Base-by-base conservation (phyloP, 2,329 filamentous ascomycete species). In the Curvularia lunata region DNA sequence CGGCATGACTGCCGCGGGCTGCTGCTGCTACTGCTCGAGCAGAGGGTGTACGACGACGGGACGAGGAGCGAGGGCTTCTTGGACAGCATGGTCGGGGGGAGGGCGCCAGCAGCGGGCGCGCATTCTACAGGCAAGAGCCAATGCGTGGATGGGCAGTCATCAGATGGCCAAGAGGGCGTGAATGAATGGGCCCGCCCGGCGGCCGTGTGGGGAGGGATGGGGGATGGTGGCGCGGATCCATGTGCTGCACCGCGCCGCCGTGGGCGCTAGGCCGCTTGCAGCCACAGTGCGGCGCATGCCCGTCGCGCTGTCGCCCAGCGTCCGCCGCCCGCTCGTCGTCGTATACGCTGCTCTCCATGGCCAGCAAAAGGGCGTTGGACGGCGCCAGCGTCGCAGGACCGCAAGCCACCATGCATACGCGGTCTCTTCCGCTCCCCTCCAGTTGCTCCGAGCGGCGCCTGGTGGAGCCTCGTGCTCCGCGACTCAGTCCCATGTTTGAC, bases 1-100 rank as follows among this genome's bases (percentile, higher is more conserved):
- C 68, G 74, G 72, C 75, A 80, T 81, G 79, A 81, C 77, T 43
- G 37, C 3, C 3, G 32, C 43, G 28, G 50, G 46, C 70, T 53
- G 9, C 19, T 32, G 23, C 23, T 40, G 25, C 18, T 40, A n/a
- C 18, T 21, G 43, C 64, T 55, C 21, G 65, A 52, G 63, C 46
- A 64, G 27, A 68, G 60, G 8, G 69, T 59, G 63, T 64, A 70
- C 25, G 56, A 67, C 27, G 56, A 67, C 27, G 53, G 57, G n/a
- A 69, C 34, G 25, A 67, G 45, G 6, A 64, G 21, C 37, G 55
- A 52, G 18, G 59, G 56, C 40, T 69, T 67, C 61, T 71, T 79
- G 63, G 71, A 67, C 61, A 79, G 70, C 77, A 80, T 80, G 40
- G 65, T 67, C 58, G 62, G 54, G 63, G 62, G 67, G 60, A 58